Percentiles rank a stretch among this genome's conserved stretches.
Evolutionary conservation across 2,329 filamentous ascomycete genomes (phyloP).

Genomic region (Passalora sequoiae): DNA sequence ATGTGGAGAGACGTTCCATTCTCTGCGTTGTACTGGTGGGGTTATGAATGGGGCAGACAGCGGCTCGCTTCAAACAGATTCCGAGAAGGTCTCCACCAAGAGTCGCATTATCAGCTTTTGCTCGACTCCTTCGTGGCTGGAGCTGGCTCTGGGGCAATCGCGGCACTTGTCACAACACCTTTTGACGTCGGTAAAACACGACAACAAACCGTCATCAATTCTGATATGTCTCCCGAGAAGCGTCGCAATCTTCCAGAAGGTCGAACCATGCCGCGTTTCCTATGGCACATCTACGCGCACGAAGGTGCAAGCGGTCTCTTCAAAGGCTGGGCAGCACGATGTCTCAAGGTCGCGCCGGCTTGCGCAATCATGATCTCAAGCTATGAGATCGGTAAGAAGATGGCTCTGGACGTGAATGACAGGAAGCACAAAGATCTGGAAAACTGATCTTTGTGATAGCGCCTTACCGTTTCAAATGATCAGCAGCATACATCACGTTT

Average conservation of each 20-base stretch:
- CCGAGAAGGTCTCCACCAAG: conserved; percentile 39
- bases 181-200: conserved; percentile 98
- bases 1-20: conserved; percentile 97
- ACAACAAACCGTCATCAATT: conserved; percentile 73
- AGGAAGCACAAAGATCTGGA: conserved; percentile 29
- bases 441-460: background rate
- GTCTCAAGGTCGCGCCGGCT: conserved; percentile 88
- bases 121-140: conserved; percentile 86
- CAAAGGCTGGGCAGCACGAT: conserved; percentile 85
- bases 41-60: conserved; percentile 79
- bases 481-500: background rate
- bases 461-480: background rate
- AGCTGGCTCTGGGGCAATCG: conserved; percentile 73
- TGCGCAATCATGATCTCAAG: conserved; percentile 99
- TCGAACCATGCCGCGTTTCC: conserved; percentile 69
- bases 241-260: conserved; percentile 60
- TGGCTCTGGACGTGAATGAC: conserved; percentile 71
- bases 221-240: conserved; percentile 34
- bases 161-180: conserved; percentile 83
- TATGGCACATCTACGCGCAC: conserved; percentile 85
- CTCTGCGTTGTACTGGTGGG: conserved; percentile 96
- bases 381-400: conserved; percentile 92
- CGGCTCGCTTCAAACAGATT: conserved; percentile 57
- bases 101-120: conserved; percentile 71
- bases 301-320: conserved; percentile 80